Percentiles rank a stretch among this genome's conserved stretches.
Evolutionary conservation across 2,329 filamentous ascomycete species (phyloP).

Genomic region (Ceratocystis huliohia): DNA sequence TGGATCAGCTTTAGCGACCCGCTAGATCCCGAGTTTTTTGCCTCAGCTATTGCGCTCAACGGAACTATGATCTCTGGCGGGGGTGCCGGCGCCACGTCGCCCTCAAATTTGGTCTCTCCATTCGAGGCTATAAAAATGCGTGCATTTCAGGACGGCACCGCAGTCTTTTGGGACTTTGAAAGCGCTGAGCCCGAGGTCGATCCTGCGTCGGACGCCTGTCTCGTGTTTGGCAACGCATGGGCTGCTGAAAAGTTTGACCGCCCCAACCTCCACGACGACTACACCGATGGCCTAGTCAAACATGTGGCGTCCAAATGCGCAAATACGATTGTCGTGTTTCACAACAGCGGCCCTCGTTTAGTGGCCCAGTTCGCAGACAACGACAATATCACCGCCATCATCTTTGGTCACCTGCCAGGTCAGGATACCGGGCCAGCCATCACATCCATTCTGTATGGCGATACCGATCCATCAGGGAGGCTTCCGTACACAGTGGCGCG

Average conservation of each 20-base stretch:
- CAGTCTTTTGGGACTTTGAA: conserved; percentile 47
- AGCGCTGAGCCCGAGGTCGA: conserved; percentile 38
- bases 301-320: conserved; percentile 46
- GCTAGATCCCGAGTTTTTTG: conserved; percentile 29
- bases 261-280: conserved; percentile 50
- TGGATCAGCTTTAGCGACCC: conserved; percentile 28
- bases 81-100: conserved; percentile 37
- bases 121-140: conserved; percentile 42
- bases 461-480: conserved; percentile 43
- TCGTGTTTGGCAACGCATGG: conserved; percentile 55
- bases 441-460: conserved; percentile 45
- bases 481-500: conserved; percentile 50
- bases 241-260: conserved; percentile 60
- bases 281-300: conserved; percentile 44
- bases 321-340: conserved; percentile 52
- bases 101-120: conserved; percentile 39
- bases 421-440: conserved; percentile 48
- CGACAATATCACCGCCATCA: conserved; percentile 49
- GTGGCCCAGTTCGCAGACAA: conserved; percentile 51
- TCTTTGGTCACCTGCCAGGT: conserved; percentile 52
- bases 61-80: conserved; percentile 28
- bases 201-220: conserved; percentile 47
- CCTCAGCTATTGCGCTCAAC: conserved; percentile 29
- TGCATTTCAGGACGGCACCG: conserved; percentile 43
- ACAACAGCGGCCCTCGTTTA: conserved; percentile 49